Evolutionary conservation across 768 basidiomycete genomes (phyloP).

Genomic region (Termitomyces sp.): DNA sequence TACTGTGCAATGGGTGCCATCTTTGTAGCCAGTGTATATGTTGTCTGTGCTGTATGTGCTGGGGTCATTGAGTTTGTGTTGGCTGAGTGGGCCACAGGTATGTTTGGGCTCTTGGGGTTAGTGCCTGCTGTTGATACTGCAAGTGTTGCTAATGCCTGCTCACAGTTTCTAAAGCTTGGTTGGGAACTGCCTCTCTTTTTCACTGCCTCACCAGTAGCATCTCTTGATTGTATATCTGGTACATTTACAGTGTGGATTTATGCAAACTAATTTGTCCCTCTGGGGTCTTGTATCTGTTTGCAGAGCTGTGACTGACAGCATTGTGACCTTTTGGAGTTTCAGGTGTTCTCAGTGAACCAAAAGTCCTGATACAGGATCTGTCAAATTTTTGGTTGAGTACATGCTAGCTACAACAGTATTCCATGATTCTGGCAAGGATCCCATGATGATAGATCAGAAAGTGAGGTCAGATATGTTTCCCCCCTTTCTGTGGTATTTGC

Average conservation of each 20-base stretch:
- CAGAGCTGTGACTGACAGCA: too few relatives aligned
- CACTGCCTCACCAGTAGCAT: too few relatives aligned
- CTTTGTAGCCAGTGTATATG: background rate
- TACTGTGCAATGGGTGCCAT: background rate
- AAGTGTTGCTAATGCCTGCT: background rate
- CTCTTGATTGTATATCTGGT: too few relatives aligned
- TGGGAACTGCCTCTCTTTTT: too few relatives aligned
- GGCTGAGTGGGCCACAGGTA: background rate
- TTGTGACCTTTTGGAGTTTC: background rate
- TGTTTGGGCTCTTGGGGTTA: background rate
- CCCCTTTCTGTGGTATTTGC: background rate
- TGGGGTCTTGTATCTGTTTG: too few relatives aligned
- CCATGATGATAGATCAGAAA: too few relatives aligned
- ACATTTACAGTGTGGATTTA: too few relatives aligned
- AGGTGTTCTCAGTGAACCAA: background rate
- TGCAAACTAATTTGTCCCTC: too few relatives aligned
- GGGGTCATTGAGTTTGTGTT: background rate
- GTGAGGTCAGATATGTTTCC: background rate
- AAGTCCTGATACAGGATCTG: background rate
- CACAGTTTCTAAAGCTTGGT: too few relatives aligned
- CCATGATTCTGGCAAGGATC: too few relatives aligned
- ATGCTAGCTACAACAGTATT: too few relatives aligned
- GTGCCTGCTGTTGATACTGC: background rate
- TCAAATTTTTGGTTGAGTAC: background rate
- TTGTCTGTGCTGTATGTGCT: background rate